phyloP scores from a whole-genome alignment of 1,284 basidiomycete species.

The Fistulinella staudtii region DNA sequence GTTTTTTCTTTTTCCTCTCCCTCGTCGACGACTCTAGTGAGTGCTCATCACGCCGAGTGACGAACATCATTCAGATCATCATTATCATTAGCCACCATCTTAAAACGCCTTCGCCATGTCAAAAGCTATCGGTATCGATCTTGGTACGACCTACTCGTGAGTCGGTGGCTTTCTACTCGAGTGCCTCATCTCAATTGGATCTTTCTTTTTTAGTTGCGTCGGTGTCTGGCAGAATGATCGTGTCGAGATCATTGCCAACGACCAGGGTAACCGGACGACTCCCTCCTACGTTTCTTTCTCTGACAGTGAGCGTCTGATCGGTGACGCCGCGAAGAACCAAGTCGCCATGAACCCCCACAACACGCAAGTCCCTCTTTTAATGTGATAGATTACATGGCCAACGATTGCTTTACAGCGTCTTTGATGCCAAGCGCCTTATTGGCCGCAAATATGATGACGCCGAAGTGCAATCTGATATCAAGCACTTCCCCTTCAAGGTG shows the following conservation, averaged over 20 bases:
- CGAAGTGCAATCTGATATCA: constrained; percentile 93
- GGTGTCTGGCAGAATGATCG: constrained; percentile 99
- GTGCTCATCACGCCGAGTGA: constrained; percentile 7
- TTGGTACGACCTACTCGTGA: constrained; percentile 83
- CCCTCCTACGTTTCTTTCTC: constrained; percentile 94
- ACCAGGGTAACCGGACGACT: constrained; percentile 96
- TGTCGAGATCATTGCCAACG: constrained; percentile 97
- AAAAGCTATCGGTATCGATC: constrained; percentile 93
- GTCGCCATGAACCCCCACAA: constrained; percentile 83
- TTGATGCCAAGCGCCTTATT: constrained; percentile 89
- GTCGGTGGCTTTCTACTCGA: constrained; percentile 25
- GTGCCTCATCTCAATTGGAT: neutral
- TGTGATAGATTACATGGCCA: constrained; percentile 8
- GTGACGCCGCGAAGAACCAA: constrained; percentile 96
- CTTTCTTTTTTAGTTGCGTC: constrained; percentile 54
- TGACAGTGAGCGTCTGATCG: constrained; percentile 90
- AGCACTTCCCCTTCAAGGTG: constrained; percentile 94
- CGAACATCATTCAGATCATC: constrained; percentile 1
- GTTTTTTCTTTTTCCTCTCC: constrained; percentile 11
- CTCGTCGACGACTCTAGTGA: constrained; percentile 16
- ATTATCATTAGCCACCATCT: constrained; percentile 1
- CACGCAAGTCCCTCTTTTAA: constrained; percentile 44
- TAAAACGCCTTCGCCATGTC: constrained; percentile 36
- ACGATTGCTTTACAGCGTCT: constrained; percentile 51
- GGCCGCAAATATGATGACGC: constrained; percentile 81